Evolutionary conservation across 148 eudicot species (phyloP).

Genomic region (Vaccinium corymbosum): DNA sequence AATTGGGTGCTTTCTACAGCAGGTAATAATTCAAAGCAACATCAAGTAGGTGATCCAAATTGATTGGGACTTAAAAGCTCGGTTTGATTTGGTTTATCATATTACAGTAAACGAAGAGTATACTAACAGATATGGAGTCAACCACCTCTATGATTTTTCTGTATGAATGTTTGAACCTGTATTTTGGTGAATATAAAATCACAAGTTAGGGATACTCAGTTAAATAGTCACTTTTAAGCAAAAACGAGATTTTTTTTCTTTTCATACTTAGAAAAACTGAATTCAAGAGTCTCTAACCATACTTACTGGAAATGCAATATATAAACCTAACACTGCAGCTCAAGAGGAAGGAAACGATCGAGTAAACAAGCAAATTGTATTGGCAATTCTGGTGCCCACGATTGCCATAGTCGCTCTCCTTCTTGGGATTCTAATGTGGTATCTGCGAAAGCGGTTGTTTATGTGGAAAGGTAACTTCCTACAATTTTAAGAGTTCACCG

Average conservation of each 20-base stretch:
- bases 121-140: neutral
- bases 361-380: too few species aligned
- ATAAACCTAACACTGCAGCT: too few species aligned
- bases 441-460: too few species aligned
- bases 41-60: neutral
- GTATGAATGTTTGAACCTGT: too few species aligned
- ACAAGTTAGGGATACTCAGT: neutral
- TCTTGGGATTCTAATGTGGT: too few species aligned
- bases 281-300: neutral
- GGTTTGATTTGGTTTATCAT: neutral
- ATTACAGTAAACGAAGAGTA: neutral
- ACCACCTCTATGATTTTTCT: neutral
- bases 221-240: neutral
- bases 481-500: too few species aligned
- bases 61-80: neutral
- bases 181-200: neutral
- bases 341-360: too few species aligned
- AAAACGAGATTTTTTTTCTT: neutral
- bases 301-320: too few species aligned
- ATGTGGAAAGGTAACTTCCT: too few species aligned
- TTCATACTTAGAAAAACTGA: neutral
- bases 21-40: constrained; percentile 14
- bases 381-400: too few species aligned
- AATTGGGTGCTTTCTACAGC: constrained; percentile 44
- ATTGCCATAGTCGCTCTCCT: too few species aligned